Percentiles rank a stretch among this genome's conserved stretches.
Evolutionary conservation across 208 protist genomes (phyloP).

Genomic region (Tetramitus jugosus): DNA sequence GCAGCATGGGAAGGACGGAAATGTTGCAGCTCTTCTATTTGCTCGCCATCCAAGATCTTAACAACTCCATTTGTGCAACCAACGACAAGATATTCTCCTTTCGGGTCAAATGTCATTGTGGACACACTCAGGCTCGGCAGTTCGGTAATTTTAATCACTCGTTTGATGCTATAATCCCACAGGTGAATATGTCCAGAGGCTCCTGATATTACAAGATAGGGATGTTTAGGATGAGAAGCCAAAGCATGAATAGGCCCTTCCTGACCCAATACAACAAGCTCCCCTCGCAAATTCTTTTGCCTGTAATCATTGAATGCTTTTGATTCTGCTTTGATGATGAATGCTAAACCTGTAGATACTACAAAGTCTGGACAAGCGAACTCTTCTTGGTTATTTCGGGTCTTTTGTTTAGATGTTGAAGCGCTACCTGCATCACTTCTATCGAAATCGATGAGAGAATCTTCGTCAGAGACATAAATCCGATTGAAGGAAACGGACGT

Average conservation of each 20-base stretch:
- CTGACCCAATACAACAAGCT: slow-evolving; percentile 72
- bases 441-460: slow-evolving; percentile 25
- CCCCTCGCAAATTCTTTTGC: slow-evolving; percentile 50
- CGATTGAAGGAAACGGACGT: slow-evolving; percentile 78
- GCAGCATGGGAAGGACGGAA: slow-evolving; percentile 57
- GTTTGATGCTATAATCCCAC: slow-evolving; percentile 69
- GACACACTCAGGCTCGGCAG: slow-evolving; percentile 66
- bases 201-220: slow-evolving; percentile 67
- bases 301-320: slow-evolving; percentile 60
- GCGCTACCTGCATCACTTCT: slow-evolving; percentile 38
- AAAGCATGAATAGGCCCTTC: slow-evolving; percentile 67
- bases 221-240: slow-evolving; percentile 62
- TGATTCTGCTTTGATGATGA: slow-evolving; percentile 71
- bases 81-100: slow-evolving; percentile 58
- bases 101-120: slow-evolving; percentile 71
- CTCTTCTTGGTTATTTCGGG: slow-evolving; percentile 43
- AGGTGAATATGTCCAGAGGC: slow-evolving; percentile 71
- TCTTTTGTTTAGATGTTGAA: slow-evolving; percentile 43
- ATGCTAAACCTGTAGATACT: slow-evolving; percentile 69
- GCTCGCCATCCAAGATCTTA: slow-evolving; percentile 72
- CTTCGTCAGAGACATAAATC: neutral
- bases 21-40: slow-evolving; percentile 62
- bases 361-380: slow-evolving; percentile 76
- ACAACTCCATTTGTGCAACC: slow-evolving; percentile 80
- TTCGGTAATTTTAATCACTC: slow-evolving; percentile 59